A percentile compares a stretch with the other conserved stretches of the same genome.
phyloP scores from a whole-genome alignment of 2,329 filamentous ascomycete species.

The Neophaeococcomyces aloes region DNA sequence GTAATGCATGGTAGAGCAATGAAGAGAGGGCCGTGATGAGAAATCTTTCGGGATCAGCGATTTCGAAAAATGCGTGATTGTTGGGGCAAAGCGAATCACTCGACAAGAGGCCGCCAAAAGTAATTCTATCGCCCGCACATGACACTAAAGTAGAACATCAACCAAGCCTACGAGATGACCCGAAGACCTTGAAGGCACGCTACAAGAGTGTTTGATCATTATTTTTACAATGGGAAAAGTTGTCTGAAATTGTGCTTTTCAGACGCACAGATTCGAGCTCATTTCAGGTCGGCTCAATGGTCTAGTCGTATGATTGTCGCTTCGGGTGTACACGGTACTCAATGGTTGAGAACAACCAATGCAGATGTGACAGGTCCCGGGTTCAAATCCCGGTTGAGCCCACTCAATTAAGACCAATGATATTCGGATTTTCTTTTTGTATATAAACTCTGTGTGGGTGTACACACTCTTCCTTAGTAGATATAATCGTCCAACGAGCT shows the following conservation, averaged over 20 bases:
- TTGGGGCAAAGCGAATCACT: too few relatives aligned
- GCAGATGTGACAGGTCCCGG: conserved; percentile 21
- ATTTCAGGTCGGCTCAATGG: conserved; percentile 26
- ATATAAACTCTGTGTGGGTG: background rate
- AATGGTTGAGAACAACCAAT: too few relatives aligned
- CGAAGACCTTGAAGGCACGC: too few relatives aligned
- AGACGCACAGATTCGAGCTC: conserved; percentile 10
- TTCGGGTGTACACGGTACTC: conserved; percentile 23
- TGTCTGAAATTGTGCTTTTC: conserved; percentile 8
- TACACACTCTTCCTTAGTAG: background rate
- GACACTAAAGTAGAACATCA: too few relatives aligned
- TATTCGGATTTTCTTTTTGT: background rate
- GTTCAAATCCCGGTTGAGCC: conserved; percentile 29
- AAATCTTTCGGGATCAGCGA: too few relatives aligned
- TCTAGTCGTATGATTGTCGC: conserved; percentile 34
- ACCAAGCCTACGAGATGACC: too few relatives aligned
- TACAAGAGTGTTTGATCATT: background rate
- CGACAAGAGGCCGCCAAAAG: too few relatives aligned
- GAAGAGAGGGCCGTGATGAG: too few relatives aligned
- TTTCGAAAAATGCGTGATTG: too few relatives aligned
- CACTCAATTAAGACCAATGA: background rate
- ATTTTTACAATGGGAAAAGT: conserved; percentile 1
- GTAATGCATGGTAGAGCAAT: too few relatives aligned
- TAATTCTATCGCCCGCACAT: too few relatives aligned
- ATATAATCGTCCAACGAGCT: too few relatives aligned